These are phyloP conservation scores for Talaromyces amestolkiae DNA, from an alignment of 2,329 filamentous ascomycete species.

Conservation along the genomic window DNA sequence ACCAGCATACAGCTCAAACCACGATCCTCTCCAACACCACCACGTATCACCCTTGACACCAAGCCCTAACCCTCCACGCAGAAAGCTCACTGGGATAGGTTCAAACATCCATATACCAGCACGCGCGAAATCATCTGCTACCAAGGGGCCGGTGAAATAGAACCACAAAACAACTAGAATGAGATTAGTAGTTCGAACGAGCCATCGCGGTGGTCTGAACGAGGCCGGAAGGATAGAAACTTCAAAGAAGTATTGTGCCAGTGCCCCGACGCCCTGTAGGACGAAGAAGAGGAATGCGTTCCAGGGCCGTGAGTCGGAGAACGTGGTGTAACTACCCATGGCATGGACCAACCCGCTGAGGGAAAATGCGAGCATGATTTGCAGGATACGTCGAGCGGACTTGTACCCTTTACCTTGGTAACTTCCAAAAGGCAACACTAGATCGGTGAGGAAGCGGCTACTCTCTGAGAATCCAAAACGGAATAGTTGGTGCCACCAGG, in stretches of 20 bases:
- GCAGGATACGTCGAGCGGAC: slow-evolving; percentile 25
- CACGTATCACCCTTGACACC: slow-evolving; percentile 58
- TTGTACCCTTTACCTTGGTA: neutral
- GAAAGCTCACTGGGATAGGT: slow-evolving; percentile 70
- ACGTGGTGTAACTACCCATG: slow-evolving; percentile 64
- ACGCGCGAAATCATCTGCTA: slow-evolving; percentile 74
- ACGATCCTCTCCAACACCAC: slow-evolving; percentile 63
- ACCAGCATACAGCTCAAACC: slow-evolving; percentile 60
- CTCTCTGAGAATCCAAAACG: slow-evolving; percentile 54
- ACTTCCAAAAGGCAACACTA: slow-evolving; percentile 2
- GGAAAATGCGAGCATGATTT: slow-evolving; percentile 32
- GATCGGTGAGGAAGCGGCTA: slow-evolving; percentile 37
- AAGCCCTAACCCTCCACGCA: slow-evolving; percentile 65
- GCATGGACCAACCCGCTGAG: slow-evolving; percentile 59
- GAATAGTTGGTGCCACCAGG: slow-evolving; percentile 90
- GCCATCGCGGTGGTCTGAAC: slow-evolving; percentile 42
- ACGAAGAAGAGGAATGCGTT: slow-evolving; percentile 67
- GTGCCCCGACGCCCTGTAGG: slow-evolving; percentile 64
- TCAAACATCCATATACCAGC: slow-evolving; percentile 78
- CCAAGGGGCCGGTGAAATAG: slow-evolving; percentile 59
- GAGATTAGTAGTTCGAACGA: slow-evolving; percentile 59
- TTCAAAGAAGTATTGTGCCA: slow-evolving; percentile 53
- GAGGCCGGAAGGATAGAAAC: slow-evolving; percentile 22
- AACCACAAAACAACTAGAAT: slow-evolving; percentile 66
- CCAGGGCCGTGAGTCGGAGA: slow-evolving; percentile 57